Conservation (phyloP, 2,329 filamentous ascomycete genomes). For the Colletotrichum cereale region DNA sequence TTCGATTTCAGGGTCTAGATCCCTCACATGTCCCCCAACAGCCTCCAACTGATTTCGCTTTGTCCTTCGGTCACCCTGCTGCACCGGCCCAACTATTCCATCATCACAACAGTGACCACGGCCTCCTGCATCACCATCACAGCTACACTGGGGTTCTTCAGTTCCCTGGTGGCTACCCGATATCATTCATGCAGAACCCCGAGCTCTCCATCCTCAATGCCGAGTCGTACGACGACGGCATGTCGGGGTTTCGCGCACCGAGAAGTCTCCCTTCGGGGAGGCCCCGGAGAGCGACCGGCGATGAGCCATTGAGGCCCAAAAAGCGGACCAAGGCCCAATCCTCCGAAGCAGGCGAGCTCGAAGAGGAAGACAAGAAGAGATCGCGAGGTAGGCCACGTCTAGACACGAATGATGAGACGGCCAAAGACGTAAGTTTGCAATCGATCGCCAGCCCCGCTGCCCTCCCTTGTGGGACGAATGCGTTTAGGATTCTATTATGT, state of each 20-base stretch:
- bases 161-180: constrained; percentile 22
- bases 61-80: background rate
- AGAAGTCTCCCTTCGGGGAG: constrained; percentile 41
- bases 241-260: constrained; percentile 40
- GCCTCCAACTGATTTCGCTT: constrained; percentile 16
- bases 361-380: constrained; percentile 67
- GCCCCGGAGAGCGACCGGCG: constrained; percentile 18
- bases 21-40: background rate
- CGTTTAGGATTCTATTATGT: background rate
- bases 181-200: constrained; percentile 46
- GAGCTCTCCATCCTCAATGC: constrained; percentile 60
- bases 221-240: constrained; percentile 58
- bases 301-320: constrained; percentile 40
- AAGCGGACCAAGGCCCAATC: constrained; percentile 49
- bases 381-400: constrained; percentile 80
- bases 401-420: constrained; percentile 82
- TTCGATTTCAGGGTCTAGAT: constrained; percentile 12
- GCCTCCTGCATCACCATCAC: constrained; percentile 9
- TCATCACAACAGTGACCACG: constrained; percentile 13
- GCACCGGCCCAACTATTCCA: constrained; percentile 19
- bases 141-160: constrained; percentile 19
- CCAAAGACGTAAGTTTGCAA: constrained; percentile 76
- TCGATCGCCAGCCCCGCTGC: constrained; percentile 24
- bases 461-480: constrained; percentile 7
- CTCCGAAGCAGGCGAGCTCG: constrained; percentile 48